Base-by-base conservation (phyloP, 1,284 basidiomycete genomes). In the Leccinum angustisporum region DNA sequence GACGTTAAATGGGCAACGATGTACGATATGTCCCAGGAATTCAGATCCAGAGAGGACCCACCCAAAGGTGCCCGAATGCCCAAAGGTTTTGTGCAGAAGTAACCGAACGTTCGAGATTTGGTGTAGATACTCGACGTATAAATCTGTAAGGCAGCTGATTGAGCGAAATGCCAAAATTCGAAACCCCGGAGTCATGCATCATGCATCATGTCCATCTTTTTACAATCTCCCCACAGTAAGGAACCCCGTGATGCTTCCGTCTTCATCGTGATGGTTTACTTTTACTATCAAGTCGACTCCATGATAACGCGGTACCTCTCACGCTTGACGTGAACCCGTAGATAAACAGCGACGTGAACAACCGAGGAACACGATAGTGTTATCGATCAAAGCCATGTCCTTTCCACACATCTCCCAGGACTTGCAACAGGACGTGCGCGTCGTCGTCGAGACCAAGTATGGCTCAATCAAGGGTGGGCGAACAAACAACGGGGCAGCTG, bases 1-100 rank as follows among this genome's bases (percentile, higher is more conserved):
- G 83, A 85, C 58, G 84, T 92, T 2, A 81, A 89, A 61, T 92
- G 88, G 87, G 87, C 88, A 16, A 85, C 87, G 18, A 85, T 92
- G 84, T 80, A 83, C 61, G 83, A 88, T 62, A 86, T 88, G 83
- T 81, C 83, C 21, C 74, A 77, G 53, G 83, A 85, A 54, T 86
- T 86, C 63, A 77, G 79, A 62, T 70, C 70, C 11, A 80, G 78
- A 68, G 76, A 74, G 48, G 65, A 72, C 50, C 76, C 79, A 2
- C 68, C 66, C 1, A 62, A 67, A 34, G 76, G 74, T 18, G 79
- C 78, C 2, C 75, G 72, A 66, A 83, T 86, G 83, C 82, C 83
- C 16, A 70, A 67, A 21, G 78, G 79, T 25, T 73, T 76, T 18
- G 58, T 63, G 54, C 63, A 65, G 54, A 59, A 61, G 53, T 34